phyloP scores from a whole-genome alignment of 306 rosid genomes.

The Vigna unguiculata region DNA sequence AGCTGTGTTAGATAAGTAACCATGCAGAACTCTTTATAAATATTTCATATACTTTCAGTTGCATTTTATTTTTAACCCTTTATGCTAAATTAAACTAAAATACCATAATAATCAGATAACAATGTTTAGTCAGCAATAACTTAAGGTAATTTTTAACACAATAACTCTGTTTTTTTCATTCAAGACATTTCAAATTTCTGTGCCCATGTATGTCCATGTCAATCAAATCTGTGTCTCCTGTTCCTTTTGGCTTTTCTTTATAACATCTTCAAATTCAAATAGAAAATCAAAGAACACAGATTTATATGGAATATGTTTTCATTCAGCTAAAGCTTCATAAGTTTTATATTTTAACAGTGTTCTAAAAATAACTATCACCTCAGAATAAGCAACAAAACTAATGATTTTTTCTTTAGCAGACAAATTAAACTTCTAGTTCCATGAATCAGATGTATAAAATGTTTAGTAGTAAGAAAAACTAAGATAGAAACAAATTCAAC shows the following conservation, averaged over 20 bases:
- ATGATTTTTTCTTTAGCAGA: too few relatives aligned
- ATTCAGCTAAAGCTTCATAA: conserved; percentile 19
- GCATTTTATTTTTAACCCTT: background rate
- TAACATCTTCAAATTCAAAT: background rate
- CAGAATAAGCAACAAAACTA: background rate
- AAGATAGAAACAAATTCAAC: too few relatives aligned
- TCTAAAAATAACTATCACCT: background rate
- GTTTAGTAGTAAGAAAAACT: too few relatives aligned
- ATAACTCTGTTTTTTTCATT: background rate
- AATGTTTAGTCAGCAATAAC: background rate
- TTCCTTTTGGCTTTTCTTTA: background rate
- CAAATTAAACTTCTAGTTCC: background rate
- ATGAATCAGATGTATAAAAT: too few relatives aligned
- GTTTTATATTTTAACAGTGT: conserved; percentile 1
- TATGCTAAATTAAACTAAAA: conserved; percentile 13
- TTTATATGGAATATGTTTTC: conserved; percentile 10
- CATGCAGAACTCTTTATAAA: background rate
- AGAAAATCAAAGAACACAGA: background rate
- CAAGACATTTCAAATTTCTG: background rate
- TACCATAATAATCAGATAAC: background rate
- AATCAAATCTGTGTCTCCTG: background rate
- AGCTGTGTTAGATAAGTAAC: background rate
- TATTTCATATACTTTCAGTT: background rate
- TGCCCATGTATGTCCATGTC: background rate
- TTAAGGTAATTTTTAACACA: background rate